These are phyloP conservation scores for Mycena sanguinolenta DNA, from an alignment of 768 basidiomycete genomes.

Conservation along the genomic window DNA sequence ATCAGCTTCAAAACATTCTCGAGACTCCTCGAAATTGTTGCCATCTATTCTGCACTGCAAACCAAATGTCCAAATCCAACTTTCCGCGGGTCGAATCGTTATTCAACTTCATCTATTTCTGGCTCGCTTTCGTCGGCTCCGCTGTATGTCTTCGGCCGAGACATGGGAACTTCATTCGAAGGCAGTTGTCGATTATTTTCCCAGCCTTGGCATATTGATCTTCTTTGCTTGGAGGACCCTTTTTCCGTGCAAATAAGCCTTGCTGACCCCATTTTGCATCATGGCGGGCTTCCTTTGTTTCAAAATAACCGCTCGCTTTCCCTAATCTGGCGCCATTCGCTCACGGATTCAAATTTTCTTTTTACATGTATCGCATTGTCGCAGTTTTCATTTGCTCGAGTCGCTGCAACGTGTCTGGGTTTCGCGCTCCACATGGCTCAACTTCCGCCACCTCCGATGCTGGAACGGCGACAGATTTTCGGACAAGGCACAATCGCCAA, in stretches of 20 bases:
- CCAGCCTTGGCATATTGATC: background rate
- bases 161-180: too few species aligned
- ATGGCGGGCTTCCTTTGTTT: background rate
- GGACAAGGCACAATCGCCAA: too few species aligned
- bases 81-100: too few species aligned
- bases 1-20: background rate
- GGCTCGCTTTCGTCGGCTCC: background rate
- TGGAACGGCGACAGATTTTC: too few species aligned
- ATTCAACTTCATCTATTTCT: background rate
- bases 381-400: conserved; percentile 7
- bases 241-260: conserved; percentile 9
- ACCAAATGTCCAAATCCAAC: too few species aligned
- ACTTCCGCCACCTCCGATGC: background rate
- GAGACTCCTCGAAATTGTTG: too few species aligned
- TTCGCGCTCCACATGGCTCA: background rate
- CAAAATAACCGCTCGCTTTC: background rate
- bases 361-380: background rate
- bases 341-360: background rate
- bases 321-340: conserved; percentile 6
- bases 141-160: background rate
- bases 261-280: background rate
- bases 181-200: background rate
- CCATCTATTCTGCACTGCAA: too few species aligned
- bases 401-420: background rate
- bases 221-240: background rate